Evolutionary conservation across 2,329 filamentous ascomycete genomes (phyloP).

Genomic region (Cercospora canescens): DNA sequence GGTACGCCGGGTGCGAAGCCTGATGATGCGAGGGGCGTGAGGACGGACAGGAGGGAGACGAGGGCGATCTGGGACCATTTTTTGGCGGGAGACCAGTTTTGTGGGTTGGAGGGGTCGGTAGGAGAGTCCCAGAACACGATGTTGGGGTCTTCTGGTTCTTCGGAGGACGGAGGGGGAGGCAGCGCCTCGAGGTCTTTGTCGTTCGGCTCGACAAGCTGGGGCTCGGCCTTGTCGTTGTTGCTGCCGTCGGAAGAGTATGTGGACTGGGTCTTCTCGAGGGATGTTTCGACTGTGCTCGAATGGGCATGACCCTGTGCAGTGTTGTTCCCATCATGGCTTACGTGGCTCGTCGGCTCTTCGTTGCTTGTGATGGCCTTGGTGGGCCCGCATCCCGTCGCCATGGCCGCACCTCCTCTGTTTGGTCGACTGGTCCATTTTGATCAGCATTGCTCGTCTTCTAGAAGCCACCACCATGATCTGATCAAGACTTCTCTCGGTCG

Average conservation of each 20-base stretch:
- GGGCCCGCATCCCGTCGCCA: background rate
- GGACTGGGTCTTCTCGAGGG: background rate
- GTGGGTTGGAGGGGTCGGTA: conserved; percentile 55
- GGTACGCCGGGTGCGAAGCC: conserved; percentile 71
- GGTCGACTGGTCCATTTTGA: background rate
- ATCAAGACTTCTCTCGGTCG: background rate
- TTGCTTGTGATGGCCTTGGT: background rate
- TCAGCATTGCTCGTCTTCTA: background rate
- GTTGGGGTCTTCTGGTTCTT: conserved; percentile 44
- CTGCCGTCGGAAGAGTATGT: background rate
- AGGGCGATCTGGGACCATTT: conserved; percentile 51
- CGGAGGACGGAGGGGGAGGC: no score
- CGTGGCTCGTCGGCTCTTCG: background rate
- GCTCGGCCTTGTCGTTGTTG: background rate
- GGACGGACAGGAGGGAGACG: conserved; percentile 52
- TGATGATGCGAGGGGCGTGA: conserved; percentile 54
- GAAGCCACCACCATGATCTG: background rate
- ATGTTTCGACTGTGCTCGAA: background rate
- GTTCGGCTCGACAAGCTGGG: background rate
- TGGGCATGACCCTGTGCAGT: background rate
- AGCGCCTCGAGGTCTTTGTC: conserved; percentile 6
- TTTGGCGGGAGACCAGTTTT: conserved; percentile 56
- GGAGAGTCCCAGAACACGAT: conserved; percentile 62
- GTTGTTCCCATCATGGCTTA: background rate
- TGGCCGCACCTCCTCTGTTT: background rate